A percentile compares a stretch with the other conserved stretches of the same genome.
Evolutionary conservation across 805 yeast genomes (phyloP).

Genomic region (Metschnikowia gelsemii): DNA sequence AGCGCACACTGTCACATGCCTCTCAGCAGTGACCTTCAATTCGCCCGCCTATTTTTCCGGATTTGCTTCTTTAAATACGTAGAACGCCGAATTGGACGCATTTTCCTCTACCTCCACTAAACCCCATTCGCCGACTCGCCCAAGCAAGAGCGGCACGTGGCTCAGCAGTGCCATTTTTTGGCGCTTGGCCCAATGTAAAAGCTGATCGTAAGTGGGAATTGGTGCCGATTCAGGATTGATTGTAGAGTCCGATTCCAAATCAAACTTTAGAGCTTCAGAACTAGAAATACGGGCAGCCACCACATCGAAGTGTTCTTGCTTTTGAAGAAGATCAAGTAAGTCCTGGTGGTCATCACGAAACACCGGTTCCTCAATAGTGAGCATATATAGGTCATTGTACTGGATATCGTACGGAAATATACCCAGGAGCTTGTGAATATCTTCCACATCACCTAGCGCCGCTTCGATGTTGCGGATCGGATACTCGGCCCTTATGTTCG

Average conservation of each 20-base stretch:
- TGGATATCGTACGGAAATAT: constrained; percentile 33
- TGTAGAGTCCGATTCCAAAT: neutral
- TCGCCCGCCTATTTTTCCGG: too few relatives aligned
- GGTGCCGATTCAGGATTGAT: neutral
- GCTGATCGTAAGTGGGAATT: constrained; percentile 13
- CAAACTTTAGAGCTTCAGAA: constrained; percentile 6
- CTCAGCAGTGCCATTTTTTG: constrained; percentile 1
- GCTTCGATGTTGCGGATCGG: constrained; percentile 1
- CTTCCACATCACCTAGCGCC: constrained; percentile 7
- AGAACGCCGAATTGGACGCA: constrained; percentile 13
- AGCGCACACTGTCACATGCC: neutral
- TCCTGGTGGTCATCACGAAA: constrained; percentile 25
- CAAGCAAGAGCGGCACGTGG: constrained; percentile 12
- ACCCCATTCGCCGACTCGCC: constrained; percentile 20
- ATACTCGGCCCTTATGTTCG: neutral
- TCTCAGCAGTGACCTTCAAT: too few relatives aligned
- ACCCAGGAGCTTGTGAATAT: constrained; percentile 9
- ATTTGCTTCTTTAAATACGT: constrained; percentile 8
- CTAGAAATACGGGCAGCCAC: constrained; percentile 24
- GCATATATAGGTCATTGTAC: constrained; percentile 26
- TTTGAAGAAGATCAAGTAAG: constrained; percentile 25
- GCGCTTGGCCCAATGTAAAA: constrained; percentile 17
- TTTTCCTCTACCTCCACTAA: constrained; percentile 20
- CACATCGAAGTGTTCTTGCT: constrained; percentile 25
- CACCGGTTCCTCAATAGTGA: constrained; percentile 33